Evolutionary conservation across 73 alveolate species (phyloP).

Genomic region (Uronychia setigera): DNA sequence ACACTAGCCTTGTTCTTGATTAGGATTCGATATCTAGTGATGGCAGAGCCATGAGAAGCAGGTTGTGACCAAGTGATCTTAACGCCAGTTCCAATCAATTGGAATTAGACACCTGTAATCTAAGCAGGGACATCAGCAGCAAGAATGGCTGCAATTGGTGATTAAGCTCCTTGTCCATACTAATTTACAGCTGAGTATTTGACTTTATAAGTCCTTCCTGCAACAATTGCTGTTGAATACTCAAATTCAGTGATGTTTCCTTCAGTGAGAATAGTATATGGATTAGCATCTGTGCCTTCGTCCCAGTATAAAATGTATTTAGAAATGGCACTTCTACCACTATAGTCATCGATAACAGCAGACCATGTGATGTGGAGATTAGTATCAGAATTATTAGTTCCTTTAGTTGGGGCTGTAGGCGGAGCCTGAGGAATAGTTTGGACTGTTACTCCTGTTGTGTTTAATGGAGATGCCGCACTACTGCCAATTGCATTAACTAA

Average conservation of each 20-base stretch:
- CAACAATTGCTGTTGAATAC: constrained; percentile 20
- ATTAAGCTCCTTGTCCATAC: constrained; percentile 59
- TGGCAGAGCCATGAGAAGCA: constrained; percentile 24
- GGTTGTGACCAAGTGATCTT: constrained; percentile 24
- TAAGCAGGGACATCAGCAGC: constrained; percentile 57
- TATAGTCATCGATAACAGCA: too few species aligned
- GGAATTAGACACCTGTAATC: constrained; percentile 12
- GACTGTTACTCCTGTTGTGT: constrained; percentile 24
- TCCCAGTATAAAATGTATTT: too few species aligned
- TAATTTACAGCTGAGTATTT: constrained; percentile 44
- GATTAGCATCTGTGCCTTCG: too few species aligned
- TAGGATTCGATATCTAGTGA: constrained; percentile 6
- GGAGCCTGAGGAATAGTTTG: constrained; percentile 41
- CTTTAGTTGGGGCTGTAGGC: constrained; percentile 9
- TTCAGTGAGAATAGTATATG: too few species aligned
- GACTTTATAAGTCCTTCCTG: constrained; percentile 43
- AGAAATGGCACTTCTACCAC: too few species aligned
- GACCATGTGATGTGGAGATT: too few species aligned
- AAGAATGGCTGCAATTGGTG: constrained; percentile 20
- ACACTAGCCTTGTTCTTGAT: not conserved
- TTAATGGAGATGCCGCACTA: constrained; percentile 27
- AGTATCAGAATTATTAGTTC: too few species aligned
- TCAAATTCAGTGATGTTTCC: too few species aligned
- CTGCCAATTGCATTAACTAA: constrained; percentile 22
- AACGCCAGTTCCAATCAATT: constrained; percentile 23